Conservation (phyloP, 495 filamentous ascomycete species). For the Apiosordaria backusii region DNA sequence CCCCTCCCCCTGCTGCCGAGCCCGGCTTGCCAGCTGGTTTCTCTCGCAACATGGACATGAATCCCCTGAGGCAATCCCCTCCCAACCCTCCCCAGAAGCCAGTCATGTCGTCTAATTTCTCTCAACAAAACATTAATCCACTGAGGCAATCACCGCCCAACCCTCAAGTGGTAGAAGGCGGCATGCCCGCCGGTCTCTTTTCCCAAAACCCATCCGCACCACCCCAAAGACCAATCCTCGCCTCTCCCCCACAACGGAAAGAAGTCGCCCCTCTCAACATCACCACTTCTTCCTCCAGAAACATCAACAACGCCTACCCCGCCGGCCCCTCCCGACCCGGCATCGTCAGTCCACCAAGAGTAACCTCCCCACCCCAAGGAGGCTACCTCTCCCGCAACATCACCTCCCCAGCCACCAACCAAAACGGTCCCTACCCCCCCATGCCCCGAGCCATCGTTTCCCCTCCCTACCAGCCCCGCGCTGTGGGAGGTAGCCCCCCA, state of each 20-base stretch:
- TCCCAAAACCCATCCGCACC: background rate
- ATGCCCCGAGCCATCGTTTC: background rate
- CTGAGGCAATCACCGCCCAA: conserved; percentile 9
- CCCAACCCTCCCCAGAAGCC: background rate
- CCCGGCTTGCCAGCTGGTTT: conserved; percentile 1
- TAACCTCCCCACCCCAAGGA: background rate
- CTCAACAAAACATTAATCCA: background rate
- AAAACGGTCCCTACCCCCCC: conserved; percentile 1
- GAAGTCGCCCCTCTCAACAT: conserved; percentile 7
- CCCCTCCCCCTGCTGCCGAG: background rate
- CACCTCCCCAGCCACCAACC: background rate
- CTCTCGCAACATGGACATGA: background rate
- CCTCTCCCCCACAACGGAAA: background rate
- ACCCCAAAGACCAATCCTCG: background rate
- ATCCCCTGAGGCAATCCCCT: conserved; percentile 3
- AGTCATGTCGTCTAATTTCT: background rate
- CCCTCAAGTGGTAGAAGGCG: background rate
- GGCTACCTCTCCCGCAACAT: background rate
- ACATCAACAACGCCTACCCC: background rate
- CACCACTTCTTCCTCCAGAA: conserved; percentile 6
- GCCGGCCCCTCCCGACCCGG: background rate
- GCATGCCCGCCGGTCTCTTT: background rate
- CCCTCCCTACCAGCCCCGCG: background rate
- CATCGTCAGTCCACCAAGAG: conserved; percentile 2
- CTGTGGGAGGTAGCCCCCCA: background rate